Conservation (phyloP, 2,329 filamentous ascomycete species). For the Fusarium cyanostomum region DNA sequence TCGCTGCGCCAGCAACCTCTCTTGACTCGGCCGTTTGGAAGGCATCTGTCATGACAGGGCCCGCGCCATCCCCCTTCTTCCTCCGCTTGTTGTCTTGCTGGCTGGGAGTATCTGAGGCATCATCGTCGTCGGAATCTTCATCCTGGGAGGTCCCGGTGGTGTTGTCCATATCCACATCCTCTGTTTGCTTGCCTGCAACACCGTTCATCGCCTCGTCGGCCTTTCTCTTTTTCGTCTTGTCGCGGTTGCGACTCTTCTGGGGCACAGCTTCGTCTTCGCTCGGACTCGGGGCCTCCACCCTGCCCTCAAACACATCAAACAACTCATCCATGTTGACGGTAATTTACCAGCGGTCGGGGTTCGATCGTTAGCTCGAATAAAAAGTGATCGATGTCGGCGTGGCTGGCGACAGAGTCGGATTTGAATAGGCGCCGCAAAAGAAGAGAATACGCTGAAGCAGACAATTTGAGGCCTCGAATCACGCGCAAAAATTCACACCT, state of each 20-base stretch:
- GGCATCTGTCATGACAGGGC: slow-evolving; percentile 85
- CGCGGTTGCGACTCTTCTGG: slow-evolving; percentile 62
- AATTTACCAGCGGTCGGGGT: slow-evolving; percentile 19
- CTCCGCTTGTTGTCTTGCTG: slow-evolving; percentile 70
- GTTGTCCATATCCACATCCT: slow-evolving; percentile 51
- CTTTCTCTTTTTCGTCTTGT: slow-evolving; percentile 85
- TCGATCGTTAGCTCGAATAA: slow-evolving; percentile 17
- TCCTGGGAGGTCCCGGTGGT: slow-evolving; percentile 53
- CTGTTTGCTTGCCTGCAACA: slow-evolving; percentile 18
- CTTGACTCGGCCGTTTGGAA: slow-evolving; percentile 96
- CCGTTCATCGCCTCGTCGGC: slow-evolving; percentile 77
- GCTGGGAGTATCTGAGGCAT: slow-evolving; percentile 56
- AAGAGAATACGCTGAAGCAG: no score
- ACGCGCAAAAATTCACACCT: slow-evolving; percentile 1
- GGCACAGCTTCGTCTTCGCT: slow-evolving; percentile 56
- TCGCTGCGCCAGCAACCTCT: slow-evolving; percentile 84
- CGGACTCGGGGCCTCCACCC: slow-evolving; percentile 51
- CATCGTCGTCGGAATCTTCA: slow-evolving; percentile 47
- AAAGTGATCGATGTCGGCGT: slow-evolving; percentile 28
- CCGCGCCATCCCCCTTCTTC: slow-evolving; percentile 68
- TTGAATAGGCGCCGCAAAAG: neutral
- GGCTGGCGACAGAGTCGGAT: neutral
- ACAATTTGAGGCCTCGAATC: neutral
- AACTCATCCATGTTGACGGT: slow-evolving; percentile 73
- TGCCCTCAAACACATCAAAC: slow-evolving; percentile 83